These are phyloP conservation scores for Sequoiadendron giganteum DNA, from an alignment of 75 land plant genomes.

Conservation along the genomic window DNA sequence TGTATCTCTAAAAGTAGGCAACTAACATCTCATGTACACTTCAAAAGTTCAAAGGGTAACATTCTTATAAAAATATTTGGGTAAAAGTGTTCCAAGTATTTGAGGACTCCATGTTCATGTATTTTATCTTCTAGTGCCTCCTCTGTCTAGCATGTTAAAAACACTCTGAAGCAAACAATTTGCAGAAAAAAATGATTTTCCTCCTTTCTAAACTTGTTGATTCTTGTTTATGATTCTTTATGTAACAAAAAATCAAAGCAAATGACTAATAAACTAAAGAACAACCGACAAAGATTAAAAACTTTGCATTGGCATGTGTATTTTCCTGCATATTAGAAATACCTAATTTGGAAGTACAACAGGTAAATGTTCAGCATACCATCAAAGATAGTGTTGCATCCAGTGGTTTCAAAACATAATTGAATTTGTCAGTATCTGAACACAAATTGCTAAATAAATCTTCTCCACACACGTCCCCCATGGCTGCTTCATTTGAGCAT, in stretches of 20 bases:
- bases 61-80: neutral
- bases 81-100: no score
- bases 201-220: neutral
- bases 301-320: neutral
- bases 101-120: neutral
- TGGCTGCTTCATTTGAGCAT: slow-evolving; percentile 2
- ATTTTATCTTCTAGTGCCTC: neutral
- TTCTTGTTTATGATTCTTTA: neutral
- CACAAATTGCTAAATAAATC: neutral
- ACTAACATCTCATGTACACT: neutral
- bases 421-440: slow-evolving; percentile 15
- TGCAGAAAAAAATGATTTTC: neutral
- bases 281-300: neutral
- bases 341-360: neutral
- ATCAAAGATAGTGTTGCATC: slow-evolving; percentile 52
- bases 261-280: no score
- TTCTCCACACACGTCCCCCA: neutral
- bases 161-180: neutral
- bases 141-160: neutral
- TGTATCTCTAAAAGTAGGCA: neutral
- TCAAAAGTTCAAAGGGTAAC: neutral
- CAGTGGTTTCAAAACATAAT: slow-evolving; percentile 59
- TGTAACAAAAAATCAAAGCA: neutral
- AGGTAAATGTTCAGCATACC: slow-evolving; percentile 41
- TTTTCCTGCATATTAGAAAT: neutral